phyloP scores from a whole-genome alignment of 305 asterid species.

The Fraxinus sp. region DNA sequence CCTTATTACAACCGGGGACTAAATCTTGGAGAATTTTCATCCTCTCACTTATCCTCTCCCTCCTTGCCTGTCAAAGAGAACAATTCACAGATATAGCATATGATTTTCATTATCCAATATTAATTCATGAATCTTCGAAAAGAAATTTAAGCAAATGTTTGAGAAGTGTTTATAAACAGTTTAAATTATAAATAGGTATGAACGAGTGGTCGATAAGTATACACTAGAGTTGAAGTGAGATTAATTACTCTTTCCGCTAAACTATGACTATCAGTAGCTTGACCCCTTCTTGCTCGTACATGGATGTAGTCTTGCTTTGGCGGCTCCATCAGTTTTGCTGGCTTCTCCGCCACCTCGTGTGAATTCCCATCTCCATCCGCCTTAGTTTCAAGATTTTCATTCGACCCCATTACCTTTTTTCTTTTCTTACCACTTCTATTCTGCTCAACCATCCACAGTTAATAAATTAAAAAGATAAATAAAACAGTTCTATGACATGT shows the following conservation, averaged over 20 bases:
- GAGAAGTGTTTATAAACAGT: not conserved
- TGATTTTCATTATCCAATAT: not conserved
- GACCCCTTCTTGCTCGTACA: conserved; percentile 21
- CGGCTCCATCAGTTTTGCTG: conserved; percentile 55
- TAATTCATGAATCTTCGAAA: not conserved
- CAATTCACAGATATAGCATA: not conserved
- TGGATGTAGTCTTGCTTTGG: conserved; percentile 73
- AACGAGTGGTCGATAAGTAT: not conserved
- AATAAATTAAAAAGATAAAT: not conserved
- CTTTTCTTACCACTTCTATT: conserved; percentile 43
- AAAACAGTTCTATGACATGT: not conserved
- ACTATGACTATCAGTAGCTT: conserved; percentile 21
- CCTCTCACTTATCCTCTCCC: conserved; percentile 27
- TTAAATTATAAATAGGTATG: too few species aligned
- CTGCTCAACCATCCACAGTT: conserved; percentile 25
- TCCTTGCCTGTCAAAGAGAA: conserved; percentile 19
- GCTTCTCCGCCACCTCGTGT: conserved; percentile 48
- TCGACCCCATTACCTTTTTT: conserved; percentile 39
- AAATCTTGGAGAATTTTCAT: conserved; percentile 27
- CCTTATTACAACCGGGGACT: conserved; percentile 31
- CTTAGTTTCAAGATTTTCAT: conserved; percentile 40
- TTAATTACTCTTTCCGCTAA: conserved; percentile 16
- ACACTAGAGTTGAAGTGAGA: not conserved
- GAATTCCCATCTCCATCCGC: conserved; percentile 53
- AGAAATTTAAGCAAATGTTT: not conserved